Evolutionary conservation across 768 basidiomycete genomes (phyloP).

Genomic region (Tricholomella constricta): DNA sequence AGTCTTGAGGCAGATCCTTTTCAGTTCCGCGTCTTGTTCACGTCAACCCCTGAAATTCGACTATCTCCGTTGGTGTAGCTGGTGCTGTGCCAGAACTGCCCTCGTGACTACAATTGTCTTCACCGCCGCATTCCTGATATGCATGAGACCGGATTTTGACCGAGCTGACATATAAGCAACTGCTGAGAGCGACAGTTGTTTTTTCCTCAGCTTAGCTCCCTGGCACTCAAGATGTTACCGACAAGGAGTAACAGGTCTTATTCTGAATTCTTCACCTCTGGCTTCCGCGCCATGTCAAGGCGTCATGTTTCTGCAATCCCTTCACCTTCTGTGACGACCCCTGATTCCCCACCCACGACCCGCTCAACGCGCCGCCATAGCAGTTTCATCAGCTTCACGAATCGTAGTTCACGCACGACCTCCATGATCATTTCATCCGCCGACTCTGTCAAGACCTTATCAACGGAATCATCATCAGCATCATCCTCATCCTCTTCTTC

Average conservation of each 20-base stretch:
- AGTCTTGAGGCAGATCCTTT: background rate
- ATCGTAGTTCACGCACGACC: slow-evolving; percentile 26
- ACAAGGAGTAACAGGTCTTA: slow-evolving; percentile 32
- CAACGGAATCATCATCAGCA: background rate
- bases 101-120: slow-evolving; percentile 11
- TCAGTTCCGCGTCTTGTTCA: background rate
- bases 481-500: slow-evolving; percentile 8
- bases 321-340: background rate
- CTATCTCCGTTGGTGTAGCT: slow-evolving; percentile 1
- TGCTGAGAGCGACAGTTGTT: background rate
- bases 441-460: slow-evolving; percentile 6
- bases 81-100: slow-evolving; percentile 3
- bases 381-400: slow-evolving; percentile 18
- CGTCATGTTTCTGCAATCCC: slow-evolving; percentile 10
- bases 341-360: slow-evolving; percentile 4
- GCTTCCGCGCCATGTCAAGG: slow-evolving; percentile 41
- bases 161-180: slow-evolving; percentile 9
- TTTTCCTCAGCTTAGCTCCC: slow-evolving; percentile 13
- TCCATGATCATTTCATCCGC: slow-evolving; percentile 29
- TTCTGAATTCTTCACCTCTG: slow-evolving; percentile 52
- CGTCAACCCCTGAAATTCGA: slow-evolving; percentile 11
- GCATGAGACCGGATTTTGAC: slow-evolving; percentile 4
- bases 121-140: slow-evolving; percentile 16
- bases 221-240: slow-evolving; percentile 16
- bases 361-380: slow-evolving; percentile 14